These are phyloP conservation scores for Mortierella alpina DNA, from an alignment of 192 early-diverging fungal genomes.

Conservation along the genomic window DNA sequence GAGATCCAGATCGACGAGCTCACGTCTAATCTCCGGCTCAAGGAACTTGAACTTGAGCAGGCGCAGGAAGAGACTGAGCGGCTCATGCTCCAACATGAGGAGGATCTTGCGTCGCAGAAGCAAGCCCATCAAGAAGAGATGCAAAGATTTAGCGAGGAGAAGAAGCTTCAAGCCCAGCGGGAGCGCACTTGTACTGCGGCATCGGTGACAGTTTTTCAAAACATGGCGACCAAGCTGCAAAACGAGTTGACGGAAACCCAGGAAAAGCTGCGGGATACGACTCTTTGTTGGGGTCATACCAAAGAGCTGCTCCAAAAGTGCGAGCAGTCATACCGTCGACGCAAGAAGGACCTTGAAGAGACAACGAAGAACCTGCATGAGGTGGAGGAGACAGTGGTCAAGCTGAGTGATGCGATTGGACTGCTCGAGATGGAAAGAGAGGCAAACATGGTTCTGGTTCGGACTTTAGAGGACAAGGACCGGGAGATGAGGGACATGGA, in stretches of 20 bases:
- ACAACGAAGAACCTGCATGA: slow-evolving; percentile 24
- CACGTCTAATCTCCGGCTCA: slow-evolving; percentile 13
- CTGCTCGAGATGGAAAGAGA: slow-evolving; percentile 29
- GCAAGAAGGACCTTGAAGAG: slow-evolving; percentile 31
- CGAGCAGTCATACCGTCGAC: slow-evolving; percentile 18
- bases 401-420: slow-evolving; percentile 27
- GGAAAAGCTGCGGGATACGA: slow-evolving; percentile 31
- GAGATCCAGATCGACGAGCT: slow-evolving; percentile 25
- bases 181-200: slow-evolving; percentile 26
- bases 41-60: slow-evolving; percentile 19
- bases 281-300: slow-evolving; percentile 23
- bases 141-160: slow-evolving; percentile 17
- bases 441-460: slow-evolving; percentile 8
- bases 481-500: slow-evolving; percentile 34
- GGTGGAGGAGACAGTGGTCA: slow-evolving; percentile 28
- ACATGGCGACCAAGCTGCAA: slow-evolving; percentile 34
- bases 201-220: slow-evolving; percentile 27
- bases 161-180: slow-evolving; percentile 30
- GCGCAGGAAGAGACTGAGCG: slow-evolving; percentile 17
- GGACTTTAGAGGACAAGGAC: slow-evolving; percentile 16
- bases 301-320: slow-evolving; percentile 38
- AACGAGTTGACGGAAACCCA: slow-evolving; percentile 22
- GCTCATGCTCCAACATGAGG: slow-evolving; percentile 10
- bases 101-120: not conserved
- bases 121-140: slow-evolving; percentile 5